These are phyloP conservation scores for Botrytis fragariae DNA, from an alignment of 2,329 filamentous ascomycete genomes.

Conservation along the genomic window DNA sequence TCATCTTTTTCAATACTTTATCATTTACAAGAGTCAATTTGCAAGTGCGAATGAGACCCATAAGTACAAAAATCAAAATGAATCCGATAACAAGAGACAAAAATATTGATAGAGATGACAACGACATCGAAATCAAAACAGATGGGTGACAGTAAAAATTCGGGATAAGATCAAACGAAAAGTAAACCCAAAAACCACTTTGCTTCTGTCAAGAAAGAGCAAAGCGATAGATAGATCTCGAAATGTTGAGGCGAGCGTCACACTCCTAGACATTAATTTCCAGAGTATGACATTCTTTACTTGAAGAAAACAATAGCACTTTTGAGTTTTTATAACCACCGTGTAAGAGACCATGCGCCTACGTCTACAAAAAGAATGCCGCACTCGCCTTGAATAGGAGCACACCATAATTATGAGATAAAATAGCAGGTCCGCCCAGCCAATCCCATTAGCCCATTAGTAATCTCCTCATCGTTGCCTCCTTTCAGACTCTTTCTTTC, in stretches of 20 bases:
- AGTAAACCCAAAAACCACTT: too few relatives aligned
- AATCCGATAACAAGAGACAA: too few relatives aligned
- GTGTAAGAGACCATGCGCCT: rapidly evolving
- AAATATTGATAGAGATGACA: background rate
- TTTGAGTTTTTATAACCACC: background rate
- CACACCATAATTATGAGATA: too few relatives aligned
- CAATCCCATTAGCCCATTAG: too few relatives aligned
- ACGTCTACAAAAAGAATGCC: rapidly evolving
- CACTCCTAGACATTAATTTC: background rate
- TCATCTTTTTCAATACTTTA: background rate
- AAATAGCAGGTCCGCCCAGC: too few relatives aligned
- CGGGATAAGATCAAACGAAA: background rate
- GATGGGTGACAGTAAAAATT: too few relatives aligned
- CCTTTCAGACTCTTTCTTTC: too few relatives aligned
- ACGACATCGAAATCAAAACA: too few relatives aligned
- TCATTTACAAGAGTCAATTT: background rate
- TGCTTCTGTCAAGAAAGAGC: background rate
- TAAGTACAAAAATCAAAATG: background rate
- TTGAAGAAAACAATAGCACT: background rate
- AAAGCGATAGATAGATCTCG: background rate
- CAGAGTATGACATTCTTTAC: background rate
- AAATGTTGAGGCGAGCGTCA: background rate
- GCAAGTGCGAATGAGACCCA: background rate
- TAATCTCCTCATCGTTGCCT: too few relatives aligned
- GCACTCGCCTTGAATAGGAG: too few relatives aligned